Conservation (phyloP, 2,329 filamentous ascomycete genomes). For the Cytospora chrysosperma region DNA sequence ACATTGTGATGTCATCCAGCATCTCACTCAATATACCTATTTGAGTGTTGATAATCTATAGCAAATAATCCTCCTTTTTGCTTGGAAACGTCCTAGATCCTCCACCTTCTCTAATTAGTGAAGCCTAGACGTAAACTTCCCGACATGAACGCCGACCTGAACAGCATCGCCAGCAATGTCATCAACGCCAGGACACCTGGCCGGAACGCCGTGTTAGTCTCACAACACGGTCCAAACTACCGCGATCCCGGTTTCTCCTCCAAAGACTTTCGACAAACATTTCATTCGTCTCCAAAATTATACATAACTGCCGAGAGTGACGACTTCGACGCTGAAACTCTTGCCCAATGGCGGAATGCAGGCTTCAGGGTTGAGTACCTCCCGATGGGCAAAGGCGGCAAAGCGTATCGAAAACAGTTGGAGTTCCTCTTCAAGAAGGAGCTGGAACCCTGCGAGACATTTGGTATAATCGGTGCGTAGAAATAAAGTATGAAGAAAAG, state of each 20-base stretch:
- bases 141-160: constrained; percentile 4
- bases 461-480: constrained; percentile 42
- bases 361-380: constrained; percentile 45
- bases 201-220: constrained; percentile 20
- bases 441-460: constrained; percentile 42
- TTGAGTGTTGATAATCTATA: background rate
- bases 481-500: too few relatives aligned
- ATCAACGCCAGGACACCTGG: constrained; percentile 5
- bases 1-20: constrained; percentile 12
- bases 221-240: constrained; percentile 34
- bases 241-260: constrained; percentile 45
- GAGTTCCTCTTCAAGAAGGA: constrained; percentile 34
- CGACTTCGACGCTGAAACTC: constrained; percentile 40
- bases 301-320: constrained; percentile 44
- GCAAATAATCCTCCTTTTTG: background rate
- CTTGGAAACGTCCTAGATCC: background rate
- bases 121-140: too few relatives aligned
- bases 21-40: background rate
- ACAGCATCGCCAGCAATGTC: constrained; percentile 4
- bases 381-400: constrained; percentile 36
- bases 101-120: background rate
- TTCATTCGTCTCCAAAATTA: constrained; percentile 35
- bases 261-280: constrained; percentile 36
- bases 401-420: constrained; percentile 38
- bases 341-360: constrained; percentile 42